These are phyloP conservation scores for Sphaerulina musiva DNA, from an alignment of 2,329 filamentous ascomycete species.

Conservation along the genomic window DNA sequence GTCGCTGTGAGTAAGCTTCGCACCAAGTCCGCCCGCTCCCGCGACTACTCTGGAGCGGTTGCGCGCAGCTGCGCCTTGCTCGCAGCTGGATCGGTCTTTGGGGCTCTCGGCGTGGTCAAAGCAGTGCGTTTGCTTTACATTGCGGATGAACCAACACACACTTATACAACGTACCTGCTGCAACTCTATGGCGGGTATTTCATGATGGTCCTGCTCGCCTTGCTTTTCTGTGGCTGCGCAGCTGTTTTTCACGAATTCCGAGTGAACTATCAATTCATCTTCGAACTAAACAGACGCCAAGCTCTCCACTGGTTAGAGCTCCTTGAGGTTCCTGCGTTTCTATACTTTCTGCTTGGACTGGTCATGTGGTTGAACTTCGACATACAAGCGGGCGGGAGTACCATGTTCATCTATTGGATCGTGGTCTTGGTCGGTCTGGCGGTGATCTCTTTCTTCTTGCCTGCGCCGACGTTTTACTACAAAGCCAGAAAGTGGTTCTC, in stretches of 20 bases:
- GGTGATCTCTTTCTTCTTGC: constrained; percentile 62
- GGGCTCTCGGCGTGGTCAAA: constrained; percentile 40
- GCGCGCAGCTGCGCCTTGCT: constrained; percentile 51
- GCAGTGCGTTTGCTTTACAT: constrained; percentile 23
- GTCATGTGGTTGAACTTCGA: constrained; percentile 87
- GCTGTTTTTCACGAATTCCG: constrained; percentile 74
- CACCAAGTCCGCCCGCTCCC: constrained; percentile 55
- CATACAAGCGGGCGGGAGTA: constrained; percentile 52
- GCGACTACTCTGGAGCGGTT: constrained; percentile 53
- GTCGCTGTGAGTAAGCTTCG: constrained; percentile 82
- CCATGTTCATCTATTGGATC: constrained; percentile 79
- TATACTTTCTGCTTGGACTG: constrained; percentile 67
- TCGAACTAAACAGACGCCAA: constrained; percentile 86
- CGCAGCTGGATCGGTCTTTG: constrained; percentile 40
- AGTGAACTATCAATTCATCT: constrained; percentile 85
- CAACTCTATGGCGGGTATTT: constrained; percentile 92
- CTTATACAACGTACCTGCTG: constrained; percentile 29
- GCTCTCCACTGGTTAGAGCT: constrained; percentile 80
- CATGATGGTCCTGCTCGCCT: constrained; percentile 69
- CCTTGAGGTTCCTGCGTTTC: constrained; percentile 77
- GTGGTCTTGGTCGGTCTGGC: constrained; percentile 69
- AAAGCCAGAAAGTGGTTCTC: constrained; percentile 77
- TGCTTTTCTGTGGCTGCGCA: constrained; percentile 80
- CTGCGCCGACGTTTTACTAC: constrained; percentile 66
- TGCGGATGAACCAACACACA: constrained; percentile 7